Base-by-base conservation (phyloP, 805 yeast species). In the Kodamaea hsintzibuensis region DNA sequence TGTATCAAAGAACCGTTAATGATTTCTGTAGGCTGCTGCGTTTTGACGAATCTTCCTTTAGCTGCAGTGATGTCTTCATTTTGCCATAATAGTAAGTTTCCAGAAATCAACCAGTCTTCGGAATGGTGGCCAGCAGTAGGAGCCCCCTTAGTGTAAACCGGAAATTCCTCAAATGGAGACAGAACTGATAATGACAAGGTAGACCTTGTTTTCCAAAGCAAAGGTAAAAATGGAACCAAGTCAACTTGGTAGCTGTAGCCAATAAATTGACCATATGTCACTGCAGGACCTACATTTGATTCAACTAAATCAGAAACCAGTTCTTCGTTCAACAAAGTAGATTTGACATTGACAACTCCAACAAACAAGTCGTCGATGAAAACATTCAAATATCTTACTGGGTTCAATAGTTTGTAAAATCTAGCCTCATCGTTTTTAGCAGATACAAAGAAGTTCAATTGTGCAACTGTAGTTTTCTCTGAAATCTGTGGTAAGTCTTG, bases 191-290 rank as follows among this genome's bases (percentile, higher is more conserved):
- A 48, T 27, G 55, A 62, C 30, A 68, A 58, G 8, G 59, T 55
- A 18, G 62, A 54, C 19, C 51, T 61, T 42, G 51, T 62, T 17
- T 53, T 55, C 70, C 70, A 67, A 49, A 68, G 62, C 19, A 63
- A 56, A 9, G 71, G 71, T 51, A 68, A 62, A 30, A 64, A 55
- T 14, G 62, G 47, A 12, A 64, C 54, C 51, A 68, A 64, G 50
- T 68, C 69, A 19, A 67, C 33, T 49, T 67, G 68, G 53, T 66
- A 68, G 35, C 60, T 52, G 19, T 64, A 60, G 7, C 70, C 71
- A 47, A 57, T 56, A 53, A 64, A 67, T 17, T 63, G 47, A 46
- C 71, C 70, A 40, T 57, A 45, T n/a, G 66, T 66, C 49, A 62
- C 72, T 9, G 67, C 53, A 14, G 72, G 72, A 35, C 54, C 47